A percentile compares a stretch with the other conserved stretches of the same genome.
Evolutionary conservation across 1,284 basidiomycete genomes (phyloP).

Genomic region (Ustilago crameri): DNA sequence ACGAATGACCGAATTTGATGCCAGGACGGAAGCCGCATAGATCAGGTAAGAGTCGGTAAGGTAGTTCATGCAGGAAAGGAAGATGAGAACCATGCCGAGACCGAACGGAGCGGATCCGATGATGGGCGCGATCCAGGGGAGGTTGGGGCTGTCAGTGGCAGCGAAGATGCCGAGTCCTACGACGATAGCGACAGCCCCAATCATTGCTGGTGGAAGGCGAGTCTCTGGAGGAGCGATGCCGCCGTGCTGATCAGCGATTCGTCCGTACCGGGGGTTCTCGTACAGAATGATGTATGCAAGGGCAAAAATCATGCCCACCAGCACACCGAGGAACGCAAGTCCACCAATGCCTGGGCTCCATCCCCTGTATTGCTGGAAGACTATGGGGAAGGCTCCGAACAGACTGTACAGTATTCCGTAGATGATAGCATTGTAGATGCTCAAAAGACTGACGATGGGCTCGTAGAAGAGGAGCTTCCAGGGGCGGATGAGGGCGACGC

Average conservation of each 20-base stretch:
- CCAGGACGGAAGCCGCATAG: conserved; percentile 72
- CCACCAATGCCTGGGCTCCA: conserved; percentile 63
- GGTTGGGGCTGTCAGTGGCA: conserved; percentile 53
- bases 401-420: conserved; percentile 70
- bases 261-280: conserved; percentile 58
- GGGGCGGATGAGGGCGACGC: conserved; percentile 55
- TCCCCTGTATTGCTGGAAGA: conserved; percentile 60
- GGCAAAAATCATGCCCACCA: conserved; percentile 64
- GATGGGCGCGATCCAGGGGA: conserved; percentile 67
- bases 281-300: conserved; percentile 54
- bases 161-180: conserved; percentile 69
- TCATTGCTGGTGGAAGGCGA: conserved; percentile 56
- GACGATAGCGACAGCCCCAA: conserved; percentile 68
- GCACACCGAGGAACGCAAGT: conserved; percentile 66
- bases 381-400: conserved; percentile 67
- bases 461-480: conserved; percentile 73
- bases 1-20: conserved; percentile 77
- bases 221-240: conserved; percentile 64
- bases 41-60: conserved; percentile 72
- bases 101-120: conserved; percentile 48
- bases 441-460: conserved; percentile 80
- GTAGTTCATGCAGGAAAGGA: conserved; percentile 70
- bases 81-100: conserved; percentile 73
- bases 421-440: conserved; percentile 81
- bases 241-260: conserved; percentile 36